Conservation (phyloP, 345 rosid genomes). For the Aurinia saxatilis region DNA sequence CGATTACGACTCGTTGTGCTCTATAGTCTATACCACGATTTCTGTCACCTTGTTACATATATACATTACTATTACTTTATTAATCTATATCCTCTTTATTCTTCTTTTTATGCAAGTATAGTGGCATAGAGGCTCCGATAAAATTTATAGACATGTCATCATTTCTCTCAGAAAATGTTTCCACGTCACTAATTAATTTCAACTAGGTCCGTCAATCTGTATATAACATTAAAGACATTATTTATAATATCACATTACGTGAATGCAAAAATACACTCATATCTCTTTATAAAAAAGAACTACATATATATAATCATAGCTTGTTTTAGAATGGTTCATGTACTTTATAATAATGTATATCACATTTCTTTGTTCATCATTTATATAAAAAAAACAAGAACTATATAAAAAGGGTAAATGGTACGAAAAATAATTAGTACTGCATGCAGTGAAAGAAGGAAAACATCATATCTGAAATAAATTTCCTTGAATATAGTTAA, state of each 20-base stretch:
- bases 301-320: too few species aligned
- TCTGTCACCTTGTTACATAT: neutral
- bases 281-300: too few species aligned
- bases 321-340: neutral
- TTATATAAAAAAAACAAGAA: neutral
- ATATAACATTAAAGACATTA: neutral
- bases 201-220: neutral
- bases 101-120: neutral
- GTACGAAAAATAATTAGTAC: neutral
- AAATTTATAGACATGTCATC: neutral
- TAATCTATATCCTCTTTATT: neutral
- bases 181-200: neutral
- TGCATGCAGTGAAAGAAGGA: neutral
- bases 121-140: conserved; percentile 28
- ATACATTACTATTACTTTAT: neutral
- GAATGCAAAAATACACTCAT: too few species aligned
- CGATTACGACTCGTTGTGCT: conserved; percentile 31
- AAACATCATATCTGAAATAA: neutral
- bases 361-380: neutral
- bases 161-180: neutral
- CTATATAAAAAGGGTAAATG: neutral
- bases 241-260: too few species aligned
- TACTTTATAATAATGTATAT: neutral
- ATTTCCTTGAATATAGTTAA: neutral
- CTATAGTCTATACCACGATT: conserved; percentile 1